Conservation (phyloP, 2,329 filamentous ascomycete genomes). For the Fusarium transvaalense region DNA sequence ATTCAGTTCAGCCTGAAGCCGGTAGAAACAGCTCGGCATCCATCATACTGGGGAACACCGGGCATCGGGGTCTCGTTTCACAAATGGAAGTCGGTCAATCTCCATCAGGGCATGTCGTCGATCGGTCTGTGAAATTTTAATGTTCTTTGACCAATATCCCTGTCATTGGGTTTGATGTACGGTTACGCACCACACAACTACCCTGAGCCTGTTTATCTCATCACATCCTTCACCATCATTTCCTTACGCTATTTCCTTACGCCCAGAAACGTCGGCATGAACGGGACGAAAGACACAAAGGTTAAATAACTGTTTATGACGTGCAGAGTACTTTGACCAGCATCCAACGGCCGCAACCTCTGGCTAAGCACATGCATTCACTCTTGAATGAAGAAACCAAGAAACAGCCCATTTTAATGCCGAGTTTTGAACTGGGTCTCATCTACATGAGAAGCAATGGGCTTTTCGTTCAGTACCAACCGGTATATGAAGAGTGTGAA, state of each 20-base stretch:
- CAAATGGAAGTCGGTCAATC: conserved; percentile 22
- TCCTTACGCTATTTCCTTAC: background rate
- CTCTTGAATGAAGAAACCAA: conserved; percentile 17
- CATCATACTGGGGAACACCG: conserved; percentile 10
- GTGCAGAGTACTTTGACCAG: conserved; percentile 8
- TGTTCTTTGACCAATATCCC: conserved; percentile 14
- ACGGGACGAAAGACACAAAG: conserved; percentile 3
- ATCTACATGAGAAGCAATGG: conserved; percentile 4
- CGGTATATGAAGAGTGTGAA: background rate
- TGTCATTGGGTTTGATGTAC: conserved; percentile 5
- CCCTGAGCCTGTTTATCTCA: background rate
- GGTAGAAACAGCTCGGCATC: conserved; percentile 6
- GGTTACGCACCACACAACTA: background rate
- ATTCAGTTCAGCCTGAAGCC: conserved; percentile 29
- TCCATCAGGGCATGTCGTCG: conserved; percentile 5
- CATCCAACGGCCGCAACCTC: conserved; percentile 4
- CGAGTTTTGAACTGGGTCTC: conserved; percentile 30
- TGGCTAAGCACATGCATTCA: conserved; percentile 12
- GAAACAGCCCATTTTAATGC: conserved; percentile 33
- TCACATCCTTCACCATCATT: conserved; percentile 2
- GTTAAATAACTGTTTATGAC: conserved; percentile 8
- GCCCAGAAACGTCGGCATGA: background rate
- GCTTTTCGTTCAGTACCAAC: conserved; percentile 3
- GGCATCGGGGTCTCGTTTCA: conserved; percentile 15
- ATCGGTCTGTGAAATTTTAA: conserved; percentile 10